phyloP scores from a whole-genome alignment of 176 grass and related monocot species.

The Pharus latifolius region DNA sequence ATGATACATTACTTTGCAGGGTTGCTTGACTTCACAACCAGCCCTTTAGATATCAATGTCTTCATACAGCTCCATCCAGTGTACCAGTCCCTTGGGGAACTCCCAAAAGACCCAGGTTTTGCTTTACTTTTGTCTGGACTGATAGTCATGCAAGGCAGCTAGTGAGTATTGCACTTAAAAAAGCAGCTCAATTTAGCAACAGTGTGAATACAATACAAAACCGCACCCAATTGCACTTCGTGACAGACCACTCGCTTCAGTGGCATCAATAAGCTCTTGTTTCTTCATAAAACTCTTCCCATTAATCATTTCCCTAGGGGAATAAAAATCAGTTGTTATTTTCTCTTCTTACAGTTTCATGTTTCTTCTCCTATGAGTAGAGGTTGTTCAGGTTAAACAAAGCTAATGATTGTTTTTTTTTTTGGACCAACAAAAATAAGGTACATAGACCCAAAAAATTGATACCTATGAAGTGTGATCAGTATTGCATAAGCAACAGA shows the following conservation, averaged over 20 bases:
- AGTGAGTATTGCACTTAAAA: neutral
- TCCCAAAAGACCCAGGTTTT: constrained; percentile 39
- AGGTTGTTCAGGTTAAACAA: neutral
- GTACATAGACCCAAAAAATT: neutral
- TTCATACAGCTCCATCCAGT: constrained; percentile 94
- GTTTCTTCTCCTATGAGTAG: neutral
- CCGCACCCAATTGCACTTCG: constrained; percentile 52
- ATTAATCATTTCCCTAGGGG: constrained; percentile 35
- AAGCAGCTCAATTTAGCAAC: neutral
- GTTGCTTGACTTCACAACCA: constrained; percentile 48
- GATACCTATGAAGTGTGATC: constrained; percentile 70
- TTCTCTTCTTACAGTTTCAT: neutral
- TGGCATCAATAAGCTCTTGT: constrained; percentile 82
- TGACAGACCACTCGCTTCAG: constrained; percentile 80
- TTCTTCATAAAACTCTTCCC: constrained; percentile 62
- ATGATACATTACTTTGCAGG: constrained; percentile 60
- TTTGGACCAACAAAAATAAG: neutral
- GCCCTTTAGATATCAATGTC: constrained; percentile 39
- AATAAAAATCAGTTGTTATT: neutral
- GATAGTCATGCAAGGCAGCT: constrained; percentile 13
- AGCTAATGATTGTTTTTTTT: neutral
- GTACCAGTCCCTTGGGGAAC: constrained; percentile 56
- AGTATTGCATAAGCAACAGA: constrained; percentile 63
- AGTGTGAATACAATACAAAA: constrained; percentile 1
- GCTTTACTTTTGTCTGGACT: constrained; percentile 67